Evolutionary conservation across 768 basidiomycete species (phyloP), one percentile per base, ranked within the genome.

Genomic region (Trichaptum fuscoviolaceum): DNA sequence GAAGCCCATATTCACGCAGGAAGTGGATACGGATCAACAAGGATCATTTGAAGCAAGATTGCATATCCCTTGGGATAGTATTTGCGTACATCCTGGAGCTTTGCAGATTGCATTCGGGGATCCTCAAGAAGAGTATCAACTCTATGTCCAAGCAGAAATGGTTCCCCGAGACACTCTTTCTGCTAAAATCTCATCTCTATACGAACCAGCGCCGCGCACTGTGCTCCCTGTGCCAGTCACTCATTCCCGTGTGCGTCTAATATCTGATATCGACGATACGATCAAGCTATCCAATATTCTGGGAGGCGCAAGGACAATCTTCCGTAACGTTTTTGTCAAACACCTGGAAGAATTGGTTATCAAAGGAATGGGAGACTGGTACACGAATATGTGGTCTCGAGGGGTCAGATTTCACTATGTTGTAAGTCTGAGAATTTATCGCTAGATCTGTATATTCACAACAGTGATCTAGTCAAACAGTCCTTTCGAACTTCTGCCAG

Each of bases 241-340:
- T 0, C 78, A 87, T 70, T 83, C 85, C 1, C 83, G 84, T 1
- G 76, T 96, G 17, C 87, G 93, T 20, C 85, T 96, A 65, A 89
- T 98, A 17, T 96, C 94, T 8, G 96, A 98, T 71, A 90, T 98
- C 58, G 96, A 98, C 72, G 96, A 98, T 76, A 98, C 96, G 0
- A 83, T 97, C 66, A 96, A 96, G 73, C 73, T 83, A 26, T 89
- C 94, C 0, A 87, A 89, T 60, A 83, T 99, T n/a, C 72, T 90
- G 6, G 80, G 82, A 2, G 96, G 96, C 0, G 88, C 93, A 0
- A 83, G 94, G 57, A 81, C 88, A 0, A 88, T 93, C 3, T 97
- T 98, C 75, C 83, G 89, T 65, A 96, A 95, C 72, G 95, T 96
- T 0, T 99, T 99, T 68, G 94, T 94, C 18, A 90, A 90, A 71